phyloP scores from a whole-genome alignment of 768 basidiomycete genomes.

The Termitomyces sp. region DNA sequence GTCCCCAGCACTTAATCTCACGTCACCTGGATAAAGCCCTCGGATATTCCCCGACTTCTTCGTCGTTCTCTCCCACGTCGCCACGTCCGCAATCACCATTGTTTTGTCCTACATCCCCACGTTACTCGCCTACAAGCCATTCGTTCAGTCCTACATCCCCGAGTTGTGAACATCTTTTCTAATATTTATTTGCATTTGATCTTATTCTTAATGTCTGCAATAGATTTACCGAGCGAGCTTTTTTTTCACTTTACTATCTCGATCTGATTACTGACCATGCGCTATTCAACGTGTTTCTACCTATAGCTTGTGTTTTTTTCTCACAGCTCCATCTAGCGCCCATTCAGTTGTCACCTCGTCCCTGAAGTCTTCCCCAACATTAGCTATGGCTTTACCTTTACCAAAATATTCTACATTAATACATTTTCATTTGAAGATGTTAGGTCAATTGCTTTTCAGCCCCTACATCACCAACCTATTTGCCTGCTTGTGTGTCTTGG shows the following conservation, averaged over 20 bases:
- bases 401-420: conserved; percentile 79
- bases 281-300: conserved; percentile 1
- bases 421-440: background rate
- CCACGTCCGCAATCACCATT: conserved; percentile 87
- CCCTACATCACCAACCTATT: conserved; percentile 84
- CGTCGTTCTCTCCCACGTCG: conserved; percentile 81
- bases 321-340: conserved; percentile 48
- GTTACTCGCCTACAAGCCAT: conserved; percentile 86
- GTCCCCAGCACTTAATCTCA: conserved; percentile 75
- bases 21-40: conserved; percentile 80
- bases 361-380: conserved; percentile 91
- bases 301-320: conserved; percentile 47
- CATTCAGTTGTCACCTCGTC: conserved; percentile 80
- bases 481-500: conserved; percentile 68
- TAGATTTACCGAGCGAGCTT: conserved; percentile 78
- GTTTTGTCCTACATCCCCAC: conserved; percentile 85
- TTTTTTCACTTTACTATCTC: background rate
- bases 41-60: conserved; percentile 83
- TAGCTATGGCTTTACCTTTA: conserved; percentile 85
- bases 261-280: conserved; percentile 17
- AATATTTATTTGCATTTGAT: background rate
- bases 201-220: conserved; percentile 15
- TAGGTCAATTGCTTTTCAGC: conserved; percentile 36
- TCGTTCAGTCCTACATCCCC: conserved; percentile 95
- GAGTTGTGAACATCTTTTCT: conserved; percentile 50